Percentiles rank a stretch among this genome's conserved stretches.
These are phyloP conservation scores for Orobanche coerulescens DNA, from an alignment of 257 asterid species.

Conservation along the genomic window DNA sequence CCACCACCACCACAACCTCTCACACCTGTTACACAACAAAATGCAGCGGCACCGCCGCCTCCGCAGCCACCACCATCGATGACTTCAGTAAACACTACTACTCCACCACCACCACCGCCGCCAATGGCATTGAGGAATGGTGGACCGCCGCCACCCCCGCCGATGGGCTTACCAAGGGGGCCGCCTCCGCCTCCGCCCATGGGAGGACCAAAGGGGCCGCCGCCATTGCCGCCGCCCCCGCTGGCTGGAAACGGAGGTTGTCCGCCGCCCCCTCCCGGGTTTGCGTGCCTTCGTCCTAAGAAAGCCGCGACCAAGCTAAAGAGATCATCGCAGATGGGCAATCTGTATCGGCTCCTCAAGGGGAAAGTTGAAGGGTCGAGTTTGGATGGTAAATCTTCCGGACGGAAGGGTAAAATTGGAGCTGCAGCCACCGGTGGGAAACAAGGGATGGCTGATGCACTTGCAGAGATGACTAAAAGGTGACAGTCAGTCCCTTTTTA, in stretches of 20 bases:
- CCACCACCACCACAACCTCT: constrained; percentile 15
- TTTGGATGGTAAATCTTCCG: constrained; percentile 39
- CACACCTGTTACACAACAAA: background rate
- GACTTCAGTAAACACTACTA: background rate
- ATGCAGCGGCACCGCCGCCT: constrained; percentile 14
- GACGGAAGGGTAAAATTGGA: constrained; percentile 48
- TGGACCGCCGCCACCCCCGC: constrained; percentile 30
- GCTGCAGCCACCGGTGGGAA: constrained; percentile 50
- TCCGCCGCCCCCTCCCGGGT: constrained; percentile 71
- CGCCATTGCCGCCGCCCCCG: constrained; percentile 47
- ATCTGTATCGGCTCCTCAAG: constrained; percentile 72
- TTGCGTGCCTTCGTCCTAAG: constrained; percentile 39
- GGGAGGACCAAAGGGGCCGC: constrained; percentile 28
- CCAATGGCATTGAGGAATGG: background rate
- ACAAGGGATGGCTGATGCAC: constrained; percentile 95
- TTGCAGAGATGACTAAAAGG: constrained; percentile 96
- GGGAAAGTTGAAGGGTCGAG: constrained; percentile 81
- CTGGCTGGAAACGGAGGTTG: constrained; percentile 31
- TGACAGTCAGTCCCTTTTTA: background rate
- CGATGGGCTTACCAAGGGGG: constrained; percentile 11
- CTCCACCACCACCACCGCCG: constrained; percentile 27
- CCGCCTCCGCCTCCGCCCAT: constrained; percentile 50
- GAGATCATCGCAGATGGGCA: constrained; percentile 88
- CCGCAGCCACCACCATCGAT: constrained; percentile 9
- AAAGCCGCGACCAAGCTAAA: constrained; percentile 55